A percentile compares a stretch with the other conserved stretches of the same genome.
These are phyloP conservation scores for Penicillium flavigenum DNA, from an alignment of 495 filamentous ascomycete genomes.

Conservation along the genomic window DNA sequence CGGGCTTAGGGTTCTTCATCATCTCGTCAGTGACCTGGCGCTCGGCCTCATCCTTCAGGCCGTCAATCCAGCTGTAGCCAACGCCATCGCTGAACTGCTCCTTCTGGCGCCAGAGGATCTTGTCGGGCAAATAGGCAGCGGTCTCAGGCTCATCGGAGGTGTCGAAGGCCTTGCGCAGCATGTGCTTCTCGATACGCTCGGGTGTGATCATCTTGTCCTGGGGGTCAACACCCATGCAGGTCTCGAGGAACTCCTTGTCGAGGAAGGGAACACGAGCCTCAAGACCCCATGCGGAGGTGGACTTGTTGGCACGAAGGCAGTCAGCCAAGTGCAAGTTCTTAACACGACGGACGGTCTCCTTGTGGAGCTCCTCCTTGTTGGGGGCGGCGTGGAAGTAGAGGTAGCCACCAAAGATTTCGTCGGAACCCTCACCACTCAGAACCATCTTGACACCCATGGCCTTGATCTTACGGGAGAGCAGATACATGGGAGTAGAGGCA, in stretches of 20 bases:
- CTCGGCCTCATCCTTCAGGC: conserved; percentile 90
- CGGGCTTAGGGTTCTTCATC: conserved; percentile 93
- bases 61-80: conserved; percentile 98
- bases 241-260: conserved; percentile 93
- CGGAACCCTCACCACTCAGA: conserved; percentile 89
- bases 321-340: conserved; percentile 95
- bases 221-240: conserved; percentile 88
- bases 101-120: conserved; percentile 98
- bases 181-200: conserved; percentile 93
- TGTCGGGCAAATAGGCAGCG: conserved; percentile 82
- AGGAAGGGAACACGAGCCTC: conserved; percentile 98
- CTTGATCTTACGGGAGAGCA: conserved; percentile 97
- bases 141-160: conserved; percentile 76
- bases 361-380: conserved; percentile 85
- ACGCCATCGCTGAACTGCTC: conserved; percentile 99
- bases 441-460: conserved; percentile 99
- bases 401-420: conserved; percentile 98
- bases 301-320: conserved; percentile 97
- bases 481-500: conserved; percentile 97
- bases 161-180: conserved; percentile 95
- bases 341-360: conserved; percentile 85
- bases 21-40: conserved; percentile 88
- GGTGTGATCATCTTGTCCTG: conserved; percentile 91
- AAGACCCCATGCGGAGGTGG: conserved; percentile 96
- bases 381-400: conserved; percentile 97